phyloP scores from a whole-genome alignment of 306 rosid genomes.

The Vigna reflexopilosa region DNA sequence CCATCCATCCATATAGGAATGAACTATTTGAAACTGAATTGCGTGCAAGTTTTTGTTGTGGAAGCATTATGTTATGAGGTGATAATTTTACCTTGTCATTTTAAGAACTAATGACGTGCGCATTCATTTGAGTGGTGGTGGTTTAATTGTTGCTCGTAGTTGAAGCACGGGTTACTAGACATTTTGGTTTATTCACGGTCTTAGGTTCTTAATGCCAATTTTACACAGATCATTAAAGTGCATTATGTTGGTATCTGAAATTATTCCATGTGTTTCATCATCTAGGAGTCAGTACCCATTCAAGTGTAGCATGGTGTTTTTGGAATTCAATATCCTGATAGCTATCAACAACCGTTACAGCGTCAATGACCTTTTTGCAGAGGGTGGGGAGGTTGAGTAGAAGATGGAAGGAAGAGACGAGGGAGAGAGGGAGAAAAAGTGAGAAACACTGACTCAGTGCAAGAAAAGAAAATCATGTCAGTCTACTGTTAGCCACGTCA shows the following conservation, averaged over 20 bases:
- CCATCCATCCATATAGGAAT: conserved; percentile 16
- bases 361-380: no score
- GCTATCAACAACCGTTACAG: no score
- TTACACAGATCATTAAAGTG: neutral
- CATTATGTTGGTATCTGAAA: neutral
- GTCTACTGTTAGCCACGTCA: no score
- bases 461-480: no score
- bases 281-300: no score
- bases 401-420: no score
- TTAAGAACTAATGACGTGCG: neutral
- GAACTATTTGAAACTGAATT: conserved; percentile 14
- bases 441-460: no score
- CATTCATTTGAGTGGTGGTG: conserved; percentile 9
- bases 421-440: no score
- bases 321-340: no score
- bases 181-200: conserved; percentile 13
- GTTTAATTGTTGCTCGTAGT: conserved; percentile 24
- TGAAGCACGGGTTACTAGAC: conserved; percentile 1
- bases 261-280: no score
- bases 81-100: neutral
- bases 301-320: no score
- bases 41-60: conserved; percentile 3
- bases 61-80: neutral
- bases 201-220: conserved; percentile 22
- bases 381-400: no score